Evolutionary conservation across 352 stramenopile genomes (phyloP), one percentile per base, ranked within the genome.

Genomic region (Halophytophthora polymorphica): DNA sequence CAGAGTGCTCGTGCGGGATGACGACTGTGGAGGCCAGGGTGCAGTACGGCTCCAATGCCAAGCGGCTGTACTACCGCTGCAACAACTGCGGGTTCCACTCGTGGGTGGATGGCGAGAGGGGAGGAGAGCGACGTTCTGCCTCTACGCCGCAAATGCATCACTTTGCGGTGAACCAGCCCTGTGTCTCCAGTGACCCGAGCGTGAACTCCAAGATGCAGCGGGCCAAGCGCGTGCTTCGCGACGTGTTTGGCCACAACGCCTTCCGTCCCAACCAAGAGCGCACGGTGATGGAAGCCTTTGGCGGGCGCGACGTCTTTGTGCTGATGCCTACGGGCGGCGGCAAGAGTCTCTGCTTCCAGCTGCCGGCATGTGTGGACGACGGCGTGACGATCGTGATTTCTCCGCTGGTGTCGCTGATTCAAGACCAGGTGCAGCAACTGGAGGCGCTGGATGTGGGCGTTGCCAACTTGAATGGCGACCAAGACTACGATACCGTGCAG

Each of bases 241-340:
- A 95, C 43, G 75, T 98, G 28, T 99, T 99, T 76, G 96, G 96
- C 18, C 96, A 99, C 80, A 83, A 87, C 38, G 76, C 78, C 6
- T 99, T 99, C 71, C 92, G 96, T 29, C 74, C 82, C 12, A 97
- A 96, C 45, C 97, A 99, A 78, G 77, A 98, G 45, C 77, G 96
- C 28, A 88, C 98, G 41, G 91, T 99, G 42, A 77, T 97, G 72
- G 82, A 94, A 45, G 82, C 94, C 21, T 91, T 99, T 58, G 64
- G 72, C 42, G 76, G 89, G 10, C 71, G 79, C 17, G 97, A 99
- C 69, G 92, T 98, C 17, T 99, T 99, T 61, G 95, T 99, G 11
- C 72, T 99, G 10, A 99, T 99, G 96, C 97, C 97, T 10, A 99
- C 97, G 13, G 97, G 98, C 34, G 97, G 97, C 40, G 97, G 97